Evolutionary conservation across 2,329 filamentous ascomycete species (phyloP).

Genomic region (Mariannaea sp.): DNA sequence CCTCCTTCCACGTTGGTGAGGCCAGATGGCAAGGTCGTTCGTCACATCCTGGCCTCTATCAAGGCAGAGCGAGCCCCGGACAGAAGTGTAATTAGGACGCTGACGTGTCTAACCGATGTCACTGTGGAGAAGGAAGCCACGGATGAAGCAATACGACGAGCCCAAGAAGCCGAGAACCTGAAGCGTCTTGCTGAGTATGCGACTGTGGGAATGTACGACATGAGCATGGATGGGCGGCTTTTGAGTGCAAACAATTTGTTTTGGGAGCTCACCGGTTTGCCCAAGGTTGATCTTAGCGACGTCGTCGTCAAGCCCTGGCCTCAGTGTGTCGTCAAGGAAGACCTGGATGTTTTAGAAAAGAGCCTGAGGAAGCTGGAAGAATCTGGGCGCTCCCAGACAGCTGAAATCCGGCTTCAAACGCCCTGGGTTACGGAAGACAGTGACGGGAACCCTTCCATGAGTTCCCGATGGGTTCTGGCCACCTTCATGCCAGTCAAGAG

Average conservation of each 20-base stretch:
- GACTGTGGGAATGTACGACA: constrained; percentile 60
- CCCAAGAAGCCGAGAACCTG: constrained; percentile 57
- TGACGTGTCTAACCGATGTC: constrained; percentile 58
- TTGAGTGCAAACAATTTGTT: constrained; percentile 59
- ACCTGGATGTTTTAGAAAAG: constrained; percentile 46
- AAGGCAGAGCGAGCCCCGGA: constrained; percentile 52
- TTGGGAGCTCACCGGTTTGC: constrained; percentile 57
- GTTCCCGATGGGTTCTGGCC: constrained; percentile 54
- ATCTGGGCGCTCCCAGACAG: constrained; percentile 50
- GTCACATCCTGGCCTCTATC: constrained; percentile 53
- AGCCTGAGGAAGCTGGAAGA: constrained; percentile 47
- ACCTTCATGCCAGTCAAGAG: constrained; percentile 57
- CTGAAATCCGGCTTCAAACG: constrained; percentile 55
- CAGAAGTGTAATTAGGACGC: constrained; percentile 50
- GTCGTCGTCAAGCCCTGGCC: constrained; percentile 51
- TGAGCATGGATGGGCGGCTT: constrained; percentile 55
- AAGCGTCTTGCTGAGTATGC: constrained; percentile 60
- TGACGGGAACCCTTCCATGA: constrained; percentile 48
- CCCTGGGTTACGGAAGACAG: constrained; percentile 53
- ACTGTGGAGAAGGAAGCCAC: constrained; percentile 55
- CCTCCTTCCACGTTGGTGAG: constrained; percentile 15
- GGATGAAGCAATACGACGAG: constrained; percentile 54
- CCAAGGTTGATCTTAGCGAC: constrained; percentile 47
- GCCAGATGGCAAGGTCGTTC: constrained; percentile 42
- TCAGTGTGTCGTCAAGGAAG: constrained; percentile 51